Conservation (phyloP, 1,284 basidiomycete species). For the Thelephora terrestris region DNA sequence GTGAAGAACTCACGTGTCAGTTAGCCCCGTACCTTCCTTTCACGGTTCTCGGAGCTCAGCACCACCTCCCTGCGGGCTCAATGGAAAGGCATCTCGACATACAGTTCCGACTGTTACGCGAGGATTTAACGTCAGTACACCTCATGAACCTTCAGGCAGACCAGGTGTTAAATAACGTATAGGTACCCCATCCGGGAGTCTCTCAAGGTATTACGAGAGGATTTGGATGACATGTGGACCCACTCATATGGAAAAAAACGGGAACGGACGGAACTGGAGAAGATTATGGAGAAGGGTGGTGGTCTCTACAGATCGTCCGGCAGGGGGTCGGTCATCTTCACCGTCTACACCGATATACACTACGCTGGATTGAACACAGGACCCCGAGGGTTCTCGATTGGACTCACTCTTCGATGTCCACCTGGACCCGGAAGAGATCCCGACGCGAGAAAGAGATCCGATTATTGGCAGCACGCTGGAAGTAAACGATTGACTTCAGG, state of each 20-base stretch:
- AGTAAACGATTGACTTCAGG: constrained; percentile 20
- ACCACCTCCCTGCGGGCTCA: constrained; percentile 41
- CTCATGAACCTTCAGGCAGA: constrained; percentile 1
- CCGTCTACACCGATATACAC: constrained; percentile 19
- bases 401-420: constrained; percentile 17
- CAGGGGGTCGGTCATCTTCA: constrained; percentile 20
- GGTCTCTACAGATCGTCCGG: constrained; percentile 21
- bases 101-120: constrained; percentile 60
- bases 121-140: constrained; percentile 52
- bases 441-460: constrained; percentile 9
- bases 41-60: constrained; percentile 47
- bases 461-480: constrained; percentile 18
- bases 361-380: constrained; percentile 16
- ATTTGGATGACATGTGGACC: constrained; percentile 17
- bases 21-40: constrained; percentile 45
- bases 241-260: not conserved
- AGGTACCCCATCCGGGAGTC: constrained; percentile 25
- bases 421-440: constrained; percentile 17
- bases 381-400: constrained; percentile 15
- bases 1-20: constrained; percentile 41
- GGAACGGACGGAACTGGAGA: constrained; percentile 15
- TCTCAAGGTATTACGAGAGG: constrained; percentile 22
- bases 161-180: not conserved
- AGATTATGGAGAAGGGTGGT: constrained; percentile 18
- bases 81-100: constrained; percentile 58